Evolutionary conservation across 2,329 filamentous ascomycete genomes (phyloP).

Genomic region (Trichoderma brevicompactum): DNA sequence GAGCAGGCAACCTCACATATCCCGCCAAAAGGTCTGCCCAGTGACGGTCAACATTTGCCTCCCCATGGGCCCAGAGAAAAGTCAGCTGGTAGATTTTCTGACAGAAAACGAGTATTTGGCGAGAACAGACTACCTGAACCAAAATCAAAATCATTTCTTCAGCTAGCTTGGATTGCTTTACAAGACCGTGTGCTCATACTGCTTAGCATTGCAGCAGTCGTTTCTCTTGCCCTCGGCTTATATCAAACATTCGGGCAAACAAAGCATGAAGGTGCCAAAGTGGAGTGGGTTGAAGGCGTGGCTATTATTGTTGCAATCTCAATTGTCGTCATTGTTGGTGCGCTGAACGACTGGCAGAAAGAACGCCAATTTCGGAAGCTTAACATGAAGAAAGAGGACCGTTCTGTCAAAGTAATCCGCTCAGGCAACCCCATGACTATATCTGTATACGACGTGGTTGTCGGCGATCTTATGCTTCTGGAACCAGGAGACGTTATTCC

Average conservation of each 20-base stretch:
- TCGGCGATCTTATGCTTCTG: constrained; percentile 71
- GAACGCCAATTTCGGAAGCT: constrained; percentile 67
- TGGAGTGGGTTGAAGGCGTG: constrained; percentile 71
- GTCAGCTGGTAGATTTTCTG: constrained; percentile 39
- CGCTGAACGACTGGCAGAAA: constrained; percentile 70
- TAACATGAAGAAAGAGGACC: constrained; percentile 65
- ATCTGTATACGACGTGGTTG: constrained; percentile 68
- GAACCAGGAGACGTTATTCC: constrained; percentile 72
- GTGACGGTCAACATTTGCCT: not conserved
- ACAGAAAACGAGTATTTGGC: constrained; percentile 70
- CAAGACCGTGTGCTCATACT: constrained; percentile 60
- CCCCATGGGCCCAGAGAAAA: not conserved
- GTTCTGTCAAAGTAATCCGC: constrained; percentile 68
- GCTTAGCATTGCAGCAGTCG: constrained; percentile 65
- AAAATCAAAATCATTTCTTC: constrained; percentile 72
- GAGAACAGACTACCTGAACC: constrained; percentile 75
- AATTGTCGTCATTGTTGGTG: constrained; percentile 66
- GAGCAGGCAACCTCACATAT: constrained; percentile 54
- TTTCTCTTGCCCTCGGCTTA: constrained; percentile 68
- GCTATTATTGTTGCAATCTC: constrained; percentile 51
- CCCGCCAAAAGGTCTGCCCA: no score
- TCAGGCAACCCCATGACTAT: constrained; percentile 68
- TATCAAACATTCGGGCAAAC: constrained; percentile 64
- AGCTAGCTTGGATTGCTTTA: constrained; percentile 80
- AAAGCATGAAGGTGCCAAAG: constrained; percentile 47